Conservation (phyloP, 192 early-diverging fungal species). For the Dimargaris verticillata region DNA sequence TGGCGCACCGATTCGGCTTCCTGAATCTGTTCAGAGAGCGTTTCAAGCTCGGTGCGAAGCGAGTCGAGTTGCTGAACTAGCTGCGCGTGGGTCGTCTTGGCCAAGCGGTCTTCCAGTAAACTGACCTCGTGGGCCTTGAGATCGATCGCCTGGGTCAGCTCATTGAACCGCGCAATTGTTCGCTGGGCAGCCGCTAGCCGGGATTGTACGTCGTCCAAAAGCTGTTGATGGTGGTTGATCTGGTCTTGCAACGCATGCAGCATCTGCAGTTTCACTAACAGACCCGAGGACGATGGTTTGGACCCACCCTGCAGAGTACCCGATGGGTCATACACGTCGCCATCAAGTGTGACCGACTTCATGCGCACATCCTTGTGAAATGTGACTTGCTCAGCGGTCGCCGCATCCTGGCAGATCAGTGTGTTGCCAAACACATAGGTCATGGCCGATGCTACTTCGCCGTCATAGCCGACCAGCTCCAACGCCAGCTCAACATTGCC, state of each 20-base stretch:
- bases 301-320: constrained; percentile 90
- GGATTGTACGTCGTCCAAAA: constrained; percentile 31
- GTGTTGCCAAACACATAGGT: constrained; percentile 86
- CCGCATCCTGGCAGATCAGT: constrained; percentile 73
- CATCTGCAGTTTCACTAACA: constrained; percentile 58
- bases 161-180: constrained; percentile 35
- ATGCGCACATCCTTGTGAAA: constrained; percentile 69
- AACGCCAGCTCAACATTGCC: constrained; percentile 83
- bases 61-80: constrained; percentile 15
- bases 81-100: constrained; percentile 57
- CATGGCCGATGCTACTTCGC: constrained; percentile 72
- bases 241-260: constrained; percentile 43
- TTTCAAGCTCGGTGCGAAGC: constrained; percentile 26
- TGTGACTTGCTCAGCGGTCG: constrained; percentile 70
- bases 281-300: constrained; percentile 46
- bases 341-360: constrained; percentile 90
- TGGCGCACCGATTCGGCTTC: constrained; percentile 29
- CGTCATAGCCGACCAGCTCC: constrained; percentile 60
- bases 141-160: constrained; percentile 44
- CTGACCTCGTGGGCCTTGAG: constrained; percentile 63
- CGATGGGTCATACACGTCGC: constrained; percentile 90
- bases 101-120: constrained; percentile 58
- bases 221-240: constrained; percentile 27
- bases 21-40: constrained; percentile 34
- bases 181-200: constrained; percentile 38